Conservation (phyloP, 495 filamentous ascomycete genomes). For the Penicillium atrosanguineum region DNA sequence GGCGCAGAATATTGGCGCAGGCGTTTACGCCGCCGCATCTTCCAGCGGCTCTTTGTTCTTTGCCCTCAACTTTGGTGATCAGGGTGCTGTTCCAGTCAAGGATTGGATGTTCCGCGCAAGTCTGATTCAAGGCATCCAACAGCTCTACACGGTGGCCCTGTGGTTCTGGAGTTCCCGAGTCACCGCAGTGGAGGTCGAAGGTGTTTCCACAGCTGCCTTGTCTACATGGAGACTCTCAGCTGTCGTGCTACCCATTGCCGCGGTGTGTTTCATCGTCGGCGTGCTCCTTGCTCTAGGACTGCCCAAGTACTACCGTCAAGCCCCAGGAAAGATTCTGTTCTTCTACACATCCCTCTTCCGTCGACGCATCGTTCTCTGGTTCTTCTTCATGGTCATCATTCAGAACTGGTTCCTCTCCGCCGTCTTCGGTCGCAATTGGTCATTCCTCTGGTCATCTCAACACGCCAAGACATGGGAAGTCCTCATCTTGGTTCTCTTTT, state of each 20-base stretch:
- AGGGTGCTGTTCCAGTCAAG: conserved; percentile 55
- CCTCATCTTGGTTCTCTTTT: conserved; percentile 50
- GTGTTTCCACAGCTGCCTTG: conserved; percentile 35
- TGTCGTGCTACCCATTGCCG: conserved; percentile 47
- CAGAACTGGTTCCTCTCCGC: conserved; percentile 29
- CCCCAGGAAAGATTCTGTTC: conserved; percentile 28
- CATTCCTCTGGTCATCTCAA: conserved; percentile 54
- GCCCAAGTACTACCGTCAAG: conserved; percentile 58
- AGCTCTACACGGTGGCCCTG: conserved; percentile 57
- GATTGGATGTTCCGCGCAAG: conserved; percentile 63
- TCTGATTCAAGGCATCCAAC: conserved; percentile 60
- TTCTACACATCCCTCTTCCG: conserved; percentile 47
- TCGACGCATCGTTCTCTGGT: conserved; percentile 54
- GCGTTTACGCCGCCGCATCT: conserved; percentile 58
- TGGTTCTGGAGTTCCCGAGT: conserved; percentile 61
- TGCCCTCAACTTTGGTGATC: conserved; percentile 65
- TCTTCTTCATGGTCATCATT: conserved; percentile 57
- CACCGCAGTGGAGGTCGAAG: not conserved
- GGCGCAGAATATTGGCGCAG: conserved; percentile 58
- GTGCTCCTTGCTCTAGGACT: conserved; percentile 53
- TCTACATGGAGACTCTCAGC: conserved; percentile 24
- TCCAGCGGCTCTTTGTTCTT: conserved; percentile 61
- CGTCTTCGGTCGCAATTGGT: conserved; percentile 54
- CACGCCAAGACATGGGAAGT: conserved; percentile 44
- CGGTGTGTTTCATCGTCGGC: conserved; percentile 58